phyloP scores from a whole-genome alignment of 306 rosid genomes.

The Vachellia collinsii region DNA sequence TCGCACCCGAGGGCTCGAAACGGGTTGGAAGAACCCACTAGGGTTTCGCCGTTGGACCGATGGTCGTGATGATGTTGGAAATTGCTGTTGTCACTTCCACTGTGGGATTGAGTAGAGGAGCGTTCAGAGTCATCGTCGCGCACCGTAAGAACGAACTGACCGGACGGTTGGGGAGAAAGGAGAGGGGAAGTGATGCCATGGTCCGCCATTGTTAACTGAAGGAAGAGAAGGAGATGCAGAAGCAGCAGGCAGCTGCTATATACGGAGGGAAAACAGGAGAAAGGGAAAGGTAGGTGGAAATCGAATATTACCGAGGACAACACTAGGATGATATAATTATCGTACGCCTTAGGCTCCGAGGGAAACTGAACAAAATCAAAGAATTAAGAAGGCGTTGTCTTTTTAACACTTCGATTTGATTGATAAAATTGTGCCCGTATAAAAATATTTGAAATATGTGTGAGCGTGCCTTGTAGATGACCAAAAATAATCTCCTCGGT shows the following conservation, averaged over 20 bases:
- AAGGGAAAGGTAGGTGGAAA: background rate
- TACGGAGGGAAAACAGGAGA: background rate
- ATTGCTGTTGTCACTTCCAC: background rate
- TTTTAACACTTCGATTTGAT: background rate
- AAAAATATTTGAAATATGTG: no score
- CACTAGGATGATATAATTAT: no score
- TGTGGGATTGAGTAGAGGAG: background rate
- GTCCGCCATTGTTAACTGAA: constrained; percentile 60
- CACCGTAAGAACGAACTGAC: constrained; percentile 57
- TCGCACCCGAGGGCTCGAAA: constrained; percentile 59
- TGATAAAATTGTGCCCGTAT: background rate
- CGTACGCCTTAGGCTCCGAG: no score
- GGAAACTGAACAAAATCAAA: no score
- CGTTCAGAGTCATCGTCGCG: constrained; percentile 13
- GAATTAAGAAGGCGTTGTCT: background rate
- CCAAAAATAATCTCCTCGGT: no score
- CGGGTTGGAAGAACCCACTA: constrained; percentile 44
- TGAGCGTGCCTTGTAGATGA: no score
- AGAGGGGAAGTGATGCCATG: constrained; percentile 58
- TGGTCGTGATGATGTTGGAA: background rate
- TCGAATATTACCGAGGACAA: background rate
- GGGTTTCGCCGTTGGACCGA: constrained; percentile 1
- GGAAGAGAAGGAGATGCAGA: background rate
- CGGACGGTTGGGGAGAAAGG: constrained; percentile 52
- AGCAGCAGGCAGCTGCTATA: background rate